Evolutionary conservation across 495 filamentous ascomycete species (phyloP).

Genomic region (Tuber magnatum): DNA sequence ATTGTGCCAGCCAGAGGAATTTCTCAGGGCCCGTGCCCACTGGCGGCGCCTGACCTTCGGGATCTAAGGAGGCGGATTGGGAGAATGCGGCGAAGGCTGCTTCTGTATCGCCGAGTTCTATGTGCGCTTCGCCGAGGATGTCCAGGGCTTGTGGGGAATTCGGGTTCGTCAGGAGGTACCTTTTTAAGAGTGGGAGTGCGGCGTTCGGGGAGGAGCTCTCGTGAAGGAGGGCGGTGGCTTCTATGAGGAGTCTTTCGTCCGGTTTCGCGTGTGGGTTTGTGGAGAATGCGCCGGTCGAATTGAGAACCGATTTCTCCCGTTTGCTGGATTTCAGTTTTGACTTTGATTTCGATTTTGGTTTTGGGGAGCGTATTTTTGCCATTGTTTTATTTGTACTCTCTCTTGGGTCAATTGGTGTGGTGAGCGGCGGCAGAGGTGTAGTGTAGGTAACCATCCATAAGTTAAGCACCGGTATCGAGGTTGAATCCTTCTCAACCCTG

Average conservation of each 20-base stretch:
- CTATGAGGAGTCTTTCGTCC: slow-evolving; percentile 52
- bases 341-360: slow-evolving; percentile 18
- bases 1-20: slow-evolving; percentile 90
- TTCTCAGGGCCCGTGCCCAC: slow-evolving; percentile 79
- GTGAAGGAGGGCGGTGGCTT: slow-evolving; percentile 63
- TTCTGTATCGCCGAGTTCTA: slow-evolving; percentile 75
- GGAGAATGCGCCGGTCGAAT: slow-evolving; percentile 30
- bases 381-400: slow-evolving; percentile 12
- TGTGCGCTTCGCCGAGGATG: slow-evolving; percentile 71
- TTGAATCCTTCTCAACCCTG: not conserved
- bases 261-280: slow-evolving; percentile 46
- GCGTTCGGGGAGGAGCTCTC: slow-evolving; percentile 57
- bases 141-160: slow-evolving; percentile 58
- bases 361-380: slow-evolving; percentile 36
- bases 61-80: slow-evolving; percentile 63
- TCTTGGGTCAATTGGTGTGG: not conserved
- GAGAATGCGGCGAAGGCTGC: slow-evolving; percentile 61
- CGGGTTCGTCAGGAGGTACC: slow-evolving; percentile 47
- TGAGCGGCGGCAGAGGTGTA: slow-evolving; percentile 4
- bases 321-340: slow-evolving; percentile 16
- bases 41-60: slow-evolving; percentile 44
- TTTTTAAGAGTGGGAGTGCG: slow-evolving; percentile 60
- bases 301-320: slow-evolving; percentile 31
- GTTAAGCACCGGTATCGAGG: not conserved
- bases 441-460: not conserved